Conservation (phyloP, 2,329 filamentous ascomycete species). For the Penicillium brevicompactum region DNA sequence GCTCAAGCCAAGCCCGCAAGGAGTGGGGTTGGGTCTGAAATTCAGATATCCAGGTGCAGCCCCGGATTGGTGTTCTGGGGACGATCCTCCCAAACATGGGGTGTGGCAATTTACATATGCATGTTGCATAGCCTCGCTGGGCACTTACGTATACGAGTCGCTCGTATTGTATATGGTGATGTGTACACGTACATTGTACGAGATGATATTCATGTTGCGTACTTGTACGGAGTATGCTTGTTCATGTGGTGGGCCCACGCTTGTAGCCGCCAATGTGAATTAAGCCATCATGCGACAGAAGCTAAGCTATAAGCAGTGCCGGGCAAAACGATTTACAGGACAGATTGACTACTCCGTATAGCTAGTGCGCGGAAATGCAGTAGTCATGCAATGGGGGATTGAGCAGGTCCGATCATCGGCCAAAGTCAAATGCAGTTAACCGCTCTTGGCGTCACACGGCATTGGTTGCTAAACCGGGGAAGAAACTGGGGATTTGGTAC, state of each 20-base stretch:
- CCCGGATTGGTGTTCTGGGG: not conserved
- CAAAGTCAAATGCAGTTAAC: slow-evolving; percentile 1
- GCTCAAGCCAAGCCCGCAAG: not conserved
- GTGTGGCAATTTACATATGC: not conserved
- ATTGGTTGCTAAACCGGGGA: slow-evolving; percentile 7
- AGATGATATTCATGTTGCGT: not conserved
- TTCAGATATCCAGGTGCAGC: not conserved
- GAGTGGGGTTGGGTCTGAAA: not conserved
- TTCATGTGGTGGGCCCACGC: no score
- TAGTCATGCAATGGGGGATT: no score
- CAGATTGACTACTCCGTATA: no score
- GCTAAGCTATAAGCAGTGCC: no score
- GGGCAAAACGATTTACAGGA: no score
- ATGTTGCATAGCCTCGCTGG: not conserved
- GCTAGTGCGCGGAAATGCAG: no score
- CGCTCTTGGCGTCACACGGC: slow-evolving; percentile 4
- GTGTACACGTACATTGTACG: not conserved
- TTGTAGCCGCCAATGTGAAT: no score
- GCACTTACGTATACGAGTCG: not conserved
- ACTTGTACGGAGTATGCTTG: no score
- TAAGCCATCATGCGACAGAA: no score
- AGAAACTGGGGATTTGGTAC: not conserved
- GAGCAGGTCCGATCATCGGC: slow-evolving; percentile 5
- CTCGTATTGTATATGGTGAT: not conserved
- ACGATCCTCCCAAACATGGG: not conserved